Base-by-base conservation (phyloP, 257 asterid genomes). In the Ligustrum vulgare region DNA sequence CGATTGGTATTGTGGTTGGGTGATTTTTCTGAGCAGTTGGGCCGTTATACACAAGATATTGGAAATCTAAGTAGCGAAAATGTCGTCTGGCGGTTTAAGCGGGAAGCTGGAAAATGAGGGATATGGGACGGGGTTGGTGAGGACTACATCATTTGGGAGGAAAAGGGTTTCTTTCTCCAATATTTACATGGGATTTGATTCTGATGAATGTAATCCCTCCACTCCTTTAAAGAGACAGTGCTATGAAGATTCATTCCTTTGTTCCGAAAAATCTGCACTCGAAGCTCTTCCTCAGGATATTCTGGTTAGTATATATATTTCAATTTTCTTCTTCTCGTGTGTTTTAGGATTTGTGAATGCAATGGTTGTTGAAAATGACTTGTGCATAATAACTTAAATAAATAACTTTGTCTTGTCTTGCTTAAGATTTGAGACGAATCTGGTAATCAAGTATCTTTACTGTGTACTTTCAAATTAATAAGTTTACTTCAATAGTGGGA, bases 271-370 rank as follows among this genome's bases (percentile, higher is more conserved):
- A 72, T 77, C 89, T 49, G 72, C 33, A 3, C 81, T 91, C 72
- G 95, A 88, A 64, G 78, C 87, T n/a, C 75, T 91, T 82, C 97
- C 96, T 79, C 85, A 86, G 23, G 93, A 91, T 15, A 62, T 89
- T 68, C 74, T 91, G 93, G 95, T 89, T 2, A 72, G 91, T 73
- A 3, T 41, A 41, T 41, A 12, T 15, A 15, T 12, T 10, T 41
- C 47, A 41, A 2, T 41, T 41, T 39, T 41, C 15, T 2, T 41
- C 2, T 41, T 41, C 4, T 41, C 4, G 10, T 2, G 15, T 41
- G 47, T 41, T 10, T 41, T 41, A 41, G 47, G 47, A 41, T 41
- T 41, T 41, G 47, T 41, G 45, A 39, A 39, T 39, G 45, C 45
- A 39, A 39, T 39, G 47, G 47, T 41, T 41, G 47, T 10, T 41